phyloP scores from a whole-genome alignment of 2,329 filamentous ascomycete species.

The Penicillium sp. region DNA sequence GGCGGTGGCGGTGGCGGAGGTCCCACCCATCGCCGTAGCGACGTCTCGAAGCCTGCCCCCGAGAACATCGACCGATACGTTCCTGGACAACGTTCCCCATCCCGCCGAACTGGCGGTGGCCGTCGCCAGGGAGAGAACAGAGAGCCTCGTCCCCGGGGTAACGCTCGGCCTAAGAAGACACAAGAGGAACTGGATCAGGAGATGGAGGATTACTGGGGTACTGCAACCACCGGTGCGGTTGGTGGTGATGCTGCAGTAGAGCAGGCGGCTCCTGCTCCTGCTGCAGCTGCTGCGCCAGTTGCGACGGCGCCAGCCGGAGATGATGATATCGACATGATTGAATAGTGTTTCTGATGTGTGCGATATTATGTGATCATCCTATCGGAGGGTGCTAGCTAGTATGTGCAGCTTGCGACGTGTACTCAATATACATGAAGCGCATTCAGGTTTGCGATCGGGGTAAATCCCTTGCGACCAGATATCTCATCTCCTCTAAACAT shows the following conservation, averaged over 20 bases:
- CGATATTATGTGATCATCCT: not conserved
- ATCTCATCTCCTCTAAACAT: not conserved
- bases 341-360: slow-evolving; percentile 12
- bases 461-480: not conserved
- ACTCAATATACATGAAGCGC: not conserved
- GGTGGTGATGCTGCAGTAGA: slow-evolving; percentile 47
- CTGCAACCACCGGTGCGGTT: slow-evolving; percentile 44
- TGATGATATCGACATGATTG: slow-evolving; percentile 75
- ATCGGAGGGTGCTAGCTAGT: not conserved
- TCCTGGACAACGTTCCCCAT: slow-evolving; percentile 60
- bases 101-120: slow-evolving; percentile 55
- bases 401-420: not conserved
- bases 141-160: slow-evolving; percentile 51
- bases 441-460: not conserved
- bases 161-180: slow-evolving; percentile 75
- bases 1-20: slow-evolving; percentile 44
- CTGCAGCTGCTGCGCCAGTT: slow-evolving; percentile 36
- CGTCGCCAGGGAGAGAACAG: slow-evolving; percentile 41
- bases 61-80: slow-evolving; percentile 80
- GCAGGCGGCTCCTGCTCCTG: slow-evolving; percentile 34
- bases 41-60: slow-evolving; percentile 60
- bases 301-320: slow-evolving; percentile 41
- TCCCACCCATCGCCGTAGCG: slow-evolving; percentile 56
- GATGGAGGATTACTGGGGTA: slow-evolving; percentile 90
- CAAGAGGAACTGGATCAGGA: slow-evolving; percentile 93